Evolutionary conservation across 2,329 filamentous ascomycete species (phyloP).

Genomic region (Nothophoma quercina): DNA sequence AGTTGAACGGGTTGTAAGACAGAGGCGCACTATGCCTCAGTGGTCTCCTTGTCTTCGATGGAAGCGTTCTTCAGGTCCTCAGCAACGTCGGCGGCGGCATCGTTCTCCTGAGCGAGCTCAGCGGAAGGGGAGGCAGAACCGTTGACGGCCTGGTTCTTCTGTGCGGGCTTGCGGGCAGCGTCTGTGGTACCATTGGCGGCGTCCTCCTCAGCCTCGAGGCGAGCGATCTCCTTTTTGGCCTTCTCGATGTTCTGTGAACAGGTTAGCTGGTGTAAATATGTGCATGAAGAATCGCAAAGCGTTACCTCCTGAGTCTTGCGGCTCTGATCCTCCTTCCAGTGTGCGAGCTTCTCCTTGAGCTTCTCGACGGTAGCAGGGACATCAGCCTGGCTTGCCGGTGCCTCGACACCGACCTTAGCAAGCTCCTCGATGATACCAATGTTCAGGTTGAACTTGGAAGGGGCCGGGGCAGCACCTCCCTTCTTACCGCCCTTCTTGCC

Average conservation of each 20-base stretch:
- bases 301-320: slow-evolving; percentile 89
- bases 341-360: slow-evolving; percentile 86
- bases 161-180: slow-evolving; percentile 61
- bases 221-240: slow-evolving; percentile 93
- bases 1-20: slow-evolving; percentile 1
- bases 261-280: background rate
- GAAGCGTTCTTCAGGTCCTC: slow-evolving; percentile 68
- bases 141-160: slow-evolving; percentile 61
- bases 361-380: slow-evolving; percentile 83
- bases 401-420: slow-evolving; percentile 81
- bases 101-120: slow-evolving; percentile 64
- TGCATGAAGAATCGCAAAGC: slow-evolving; percentile 19
- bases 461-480: slow-evolving; percentile 66
- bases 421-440: slow-evolving; percentile 93
- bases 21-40: slow-evolving; percentile 32
- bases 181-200: slow-evolving; percentile 63
- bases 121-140: slow-evolving; percentile 60
- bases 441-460: slow-evolving; percentile 80
- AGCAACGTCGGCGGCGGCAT: slow-evolving; percentile 65
- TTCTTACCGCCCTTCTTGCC: slow-evolving; percentile 89
- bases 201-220: slow-evolving; percentile 76
- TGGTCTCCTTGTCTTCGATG: slow-evolving; percentile 60
- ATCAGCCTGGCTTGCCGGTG: slow-evolving; percentile 85
- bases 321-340: slow-evolving; percentile 92
- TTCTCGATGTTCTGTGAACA: slow-evolving; percentile 85